These are phyloP conservation scores for Ogataea allantospora DNA, from an alignment of 805 yeast genomes.

Conservation along the genomic window DNA sequence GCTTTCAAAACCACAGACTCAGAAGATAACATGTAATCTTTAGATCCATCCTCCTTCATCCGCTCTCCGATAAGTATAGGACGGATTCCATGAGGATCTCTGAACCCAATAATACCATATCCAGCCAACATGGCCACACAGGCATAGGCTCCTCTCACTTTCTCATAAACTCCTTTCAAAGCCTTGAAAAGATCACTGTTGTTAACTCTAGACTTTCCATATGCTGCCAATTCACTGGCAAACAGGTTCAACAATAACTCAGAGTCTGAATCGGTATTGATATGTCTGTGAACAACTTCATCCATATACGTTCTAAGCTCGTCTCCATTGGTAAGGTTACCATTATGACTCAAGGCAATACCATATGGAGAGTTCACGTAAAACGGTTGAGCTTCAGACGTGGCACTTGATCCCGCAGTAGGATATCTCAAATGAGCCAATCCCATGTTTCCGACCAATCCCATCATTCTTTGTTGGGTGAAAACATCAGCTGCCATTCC, in stretches of 20 bases:
- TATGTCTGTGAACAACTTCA: constrained; percentile 93
- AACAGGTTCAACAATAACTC: constrained; percentile 86
- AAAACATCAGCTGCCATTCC: constrained; percentile 99
- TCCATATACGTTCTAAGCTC: constrained; percentile 79
- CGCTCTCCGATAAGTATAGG: constrained; percentile 89
- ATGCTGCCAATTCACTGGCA: constrained; percentile 87
- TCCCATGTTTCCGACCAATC: constrained; percentile 91
- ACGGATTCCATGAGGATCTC: constrained; percentile 96
- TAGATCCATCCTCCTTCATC: constrained; percentile 58
- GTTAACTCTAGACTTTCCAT: constrained; percentile 90
- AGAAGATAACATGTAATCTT: constrained; percentile 91
- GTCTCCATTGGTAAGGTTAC: constrained; percentile 86
- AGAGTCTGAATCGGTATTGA: constrained; percentile 95
- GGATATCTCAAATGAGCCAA: constrained; percentile 94
- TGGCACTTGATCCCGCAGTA: constrained; percentile 94
- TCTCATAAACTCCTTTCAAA: constrained; percentile 72
- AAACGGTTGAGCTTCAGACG: constrained; percentile 97
- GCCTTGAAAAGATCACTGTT: constrained; percentile 87
- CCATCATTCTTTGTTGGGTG: constrained; percentile 74
- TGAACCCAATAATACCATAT: constrained; percentile 89
- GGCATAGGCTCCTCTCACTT: constrained; percentile 95
- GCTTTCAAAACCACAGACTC: constrained; percentile 95
- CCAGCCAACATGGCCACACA: constrained; percentile 95
- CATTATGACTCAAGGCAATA: constrained; percentile 85
- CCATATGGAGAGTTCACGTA: constrained; percentile 98